Evolutionary conservation across 2,329 filamentous ascomycete genomes (phyloP).

Genomic region (Neoscytalidium dimidiatum): DNA sequence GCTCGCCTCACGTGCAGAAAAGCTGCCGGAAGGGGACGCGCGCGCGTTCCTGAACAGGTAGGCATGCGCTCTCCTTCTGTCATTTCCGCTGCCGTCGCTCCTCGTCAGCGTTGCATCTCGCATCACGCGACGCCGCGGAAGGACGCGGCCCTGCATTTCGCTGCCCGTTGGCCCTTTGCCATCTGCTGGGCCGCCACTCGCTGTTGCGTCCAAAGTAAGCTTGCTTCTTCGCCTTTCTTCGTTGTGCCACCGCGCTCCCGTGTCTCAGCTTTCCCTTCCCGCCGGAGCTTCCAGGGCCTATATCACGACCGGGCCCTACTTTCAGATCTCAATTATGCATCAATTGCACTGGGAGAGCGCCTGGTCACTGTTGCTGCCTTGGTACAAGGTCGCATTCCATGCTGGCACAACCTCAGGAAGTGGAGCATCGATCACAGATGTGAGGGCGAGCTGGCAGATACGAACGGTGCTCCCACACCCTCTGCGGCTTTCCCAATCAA

Average conservation of each 20-base stretch:
- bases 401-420: neutral
- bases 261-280: conserved; percentile 7
- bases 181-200: neutral
- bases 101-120: conserved; percentile 4
- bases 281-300: neutral
- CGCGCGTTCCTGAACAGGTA: neutral
- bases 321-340: neutral
- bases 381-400: neutral
- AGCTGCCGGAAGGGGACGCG: neutral
- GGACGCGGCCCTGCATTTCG: neutral
- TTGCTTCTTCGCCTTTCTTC: neutral
- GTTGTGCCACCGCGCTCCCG: neutral
- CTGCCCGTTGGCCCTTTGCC: neutral
- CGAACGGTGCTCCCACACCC: neutral
- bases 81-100: neutral
- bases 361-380: neutral
- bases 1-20: neutral
- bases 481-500: neutral
- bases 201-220: neutral
- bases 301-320: neutral
- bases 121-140: conserved; percentile 8
- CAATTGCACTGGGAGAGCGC: neutral
- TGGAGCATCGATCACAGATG: neutral
- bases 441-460: neutral
- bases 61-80: neutral